phyloP scores from a whole-genome alignment of 352 stramenopile genomes.

The Globisporangium paddicum region DNA sequence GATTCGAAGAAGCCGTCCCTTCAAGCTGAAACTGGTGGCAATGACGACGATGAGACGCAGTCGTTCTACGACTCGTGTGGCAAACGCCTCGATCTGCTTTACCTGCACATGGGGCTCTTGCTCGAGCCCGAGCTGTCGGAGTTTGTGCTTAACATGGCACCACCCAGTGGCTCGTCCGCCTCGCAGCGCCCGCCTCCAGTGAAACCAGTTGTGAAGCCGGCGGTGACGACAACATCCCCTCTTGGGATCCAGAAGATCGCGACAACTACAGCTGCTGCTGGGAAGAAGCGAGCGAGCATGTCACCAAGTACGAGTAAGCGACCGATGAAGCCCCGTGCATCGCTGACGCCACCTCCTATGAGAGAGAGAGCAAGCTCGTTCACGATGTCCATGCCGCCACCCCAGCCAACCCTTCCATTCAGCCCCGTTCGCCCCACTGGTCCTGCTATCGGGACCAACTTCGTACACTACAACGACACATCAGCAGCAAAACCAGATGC shows the following conservation, averaged over 20 bases:
- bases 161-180: background rate
- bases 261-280: background rate
- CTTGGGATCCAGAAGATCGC: background rate
- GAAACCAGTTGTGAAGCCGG: background rate
- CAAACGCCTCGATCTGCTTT: conserved; percentile 54
- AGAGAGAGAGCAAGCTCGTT: background rate
- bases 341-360: background rate
- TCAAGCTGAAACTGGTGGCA: background rate
- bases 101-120: conserved; percentile 62
- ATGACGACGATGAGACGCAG: conserved; percentile 19
- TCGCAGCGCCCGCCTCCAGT: background rate
- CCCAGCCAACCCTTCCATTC: background rate
- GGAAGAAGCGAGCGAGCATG: background rate
- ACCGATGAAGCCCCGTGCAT: background rate
- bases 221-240: background rate
- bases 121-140: conserved; percentile 44
- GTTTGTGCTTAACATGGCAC: conserved; percentile 28
- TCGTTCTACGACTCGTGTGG: conserved; percentile 62
- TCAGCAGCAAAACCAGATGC: background rate
- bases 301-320: background rate
- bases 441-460: background rate
- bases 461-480: background rate
- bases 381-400: background rate
- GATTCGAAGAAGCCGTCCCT: conserved; percentile 22
- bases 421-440: background rate